Base-by-base conservation (phyloP, 805 yeast genomes). In the Candida montana region DNA sequence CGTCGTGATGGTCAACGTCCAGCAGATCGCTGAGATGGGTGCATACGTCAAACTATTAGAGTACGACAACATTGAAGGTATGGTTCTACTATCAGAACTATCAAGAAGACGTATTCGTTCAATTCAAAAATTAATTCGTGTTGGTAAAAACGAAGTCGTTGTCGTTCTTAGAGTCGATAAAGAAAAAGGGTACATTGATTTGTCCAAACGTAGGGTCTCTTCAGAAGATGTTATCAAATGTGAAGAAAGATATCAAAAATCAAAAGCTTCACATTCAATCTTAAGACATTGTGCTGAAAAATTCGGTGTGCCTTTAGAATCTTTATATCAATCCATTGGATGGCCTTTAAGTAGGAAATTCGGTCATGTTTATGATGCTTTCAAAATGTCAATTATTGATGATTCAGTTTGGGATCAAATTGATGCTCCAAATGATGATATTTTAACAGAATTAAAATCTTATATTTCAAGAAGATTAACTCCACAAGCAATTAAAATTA, bases 91-190 rank as follows among this genome's bases (percentile, higher is more conserved):
- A 57, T 84, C 95, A 32, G 99, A 93, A 70, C 77, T 93, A 55
- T 90, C 98, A 29, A 86, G 99, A 78, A 88, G 99, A 75, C 95
- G 99, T 72, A 93, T 93, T 59, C 80, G 99, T 67, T 88, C 97
- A 40, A 93, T 93, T 61, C 99, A 93, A 69, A 93, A 93, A 65
- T 78, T 89, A 63, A 90, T 93, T 65, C 84, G 98, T 71, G 98
- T 93, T 50, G 99, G 99, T 51, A 88, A 95, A 64, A 93, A 93
- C 62, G 99, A 93, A 69, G 97, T 93, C 42, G 99, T 91, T 27
- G 97, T 93, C 46, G 99, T 93, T 9, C 74, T 93, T 61, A 84
- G 99, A 73, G 99, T 93, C 47, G 99, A 93, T 69, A 90, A 90
- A 67, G 99, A 93, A 65, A 93, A 93, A 68, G 99, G 99, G 36